These are phyloP conservation scores for Leccinum incarnatum DNA, from an alignment of 768 basidiomycete genomes.

Conservation along the genomic window DNA sequence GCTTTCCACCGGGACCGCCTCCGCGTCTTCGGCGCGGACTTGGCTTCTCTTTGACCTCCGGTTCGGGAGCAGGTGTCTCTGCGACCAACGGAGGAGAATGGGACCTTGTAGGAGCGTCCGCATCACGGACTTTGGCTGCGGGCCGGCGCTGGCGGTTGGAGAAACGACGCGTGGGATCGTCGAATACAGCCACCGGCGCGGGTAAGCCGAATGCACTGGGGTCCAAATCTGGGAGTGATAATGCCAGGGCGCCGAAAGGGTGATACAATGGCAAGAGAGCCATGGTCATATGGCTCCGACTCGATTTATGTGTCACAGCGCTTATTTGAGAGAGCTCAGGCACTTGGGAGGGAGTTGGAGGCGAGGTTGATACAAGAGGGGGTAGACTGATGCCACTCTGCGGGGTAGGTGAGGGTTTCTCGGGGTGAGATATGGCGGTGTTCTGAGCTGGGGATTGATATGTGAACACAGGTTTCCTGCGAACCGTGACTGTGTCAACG, in stretches of 20 bases:
- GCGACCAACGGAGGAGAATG: slow-evolving; percentile 10
- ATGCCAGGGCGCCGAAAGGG: slow-evolving; percentile 59
- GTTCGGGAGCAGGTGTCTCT: slow-evolving; percentile 10
- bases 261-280: slow-evolving; percentile 65
- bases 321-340: slow-evolving; percentile 16
- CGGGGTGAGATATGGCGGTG: slow-evolving; percentile 25
- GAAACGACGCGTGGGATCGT: slow-evolving; percentile 42
- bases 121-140: slow-evolving; percentile 49
- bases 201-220: slow-evolving; percentile 56
- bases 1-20: slow-evolving; percentile 42
- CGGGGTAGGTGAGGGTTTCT: slow-evolving; percentile 17
- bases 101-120: slow-evolving; percentile 32
- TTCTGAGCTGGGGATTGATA: slow-evolving; percentile 54
- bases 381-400: slow-evolving; percentile 15
- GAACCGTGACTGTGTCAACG: slow-evolving; percentile 28
- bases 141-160: slow-evolving; percentile 48
- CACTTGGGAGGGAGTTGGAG: slow-evolving; percentile 12
- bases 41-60: slow-evolving; percentile 41
- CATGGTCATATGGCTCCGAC: slow-evolving; percentile 29
- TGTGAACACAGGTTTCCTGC: slow-evolving; percentile 56
- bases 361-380: slow-evolving; percentile 8
- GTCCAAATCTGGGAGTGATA: slow-evolving; percentile 64
- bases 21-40: slow-evolving; percentile 51
- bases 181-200: slow-evolving; percentile 41
- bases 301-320: slow-evolving; percentile 15